Base-by-base conservation (phyloP, 805 yeast genomes). In the Wickerhamomyces chaumierensis region DNA sequence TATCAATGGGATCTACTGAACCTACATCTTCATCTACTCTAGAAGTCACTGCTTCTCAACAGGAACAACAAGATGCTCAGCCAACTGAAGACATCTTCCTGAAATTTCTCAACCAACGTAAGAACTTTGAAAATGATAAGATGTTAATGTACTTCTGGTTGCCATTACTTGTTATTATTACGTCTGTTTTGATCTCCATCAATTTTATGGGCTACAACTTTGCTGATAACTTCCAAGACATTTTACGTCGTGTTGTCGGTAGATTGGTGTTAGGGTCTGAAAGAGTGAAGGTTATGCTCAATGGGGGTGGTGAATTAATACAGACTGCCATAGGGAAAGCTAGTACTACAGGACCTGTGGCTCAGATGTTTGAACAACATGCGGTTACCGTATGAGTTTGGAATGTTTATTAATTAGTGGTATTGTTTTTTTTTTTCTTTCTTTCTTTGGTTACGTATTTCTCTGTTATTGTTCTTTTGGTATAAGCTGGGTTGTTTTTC, bases 81-180 rank as follows among this genome's bases (percentile, higher is more conserved):
- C 18, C 17, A 5, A 31, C 43, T n/a, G 69, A 63, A 36, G 58
- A 56, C 20, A 52, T 56, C 34, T 57, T 62, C 35, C 58, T 58
- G 48, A 52, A 55, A 43, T 62, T 63, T 45, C 63, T 63, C 51
- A 63, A 60, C 44, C 66, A 66, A 43, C 65, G 65, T 42, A 65
- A 63, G 48, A 67, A 65, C 37, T 62, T 72, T 41, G 62, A 61
- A 48, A 81, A 85, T 51, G 96, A 88, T 59, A 80, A 75, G 52
- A 81, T 86, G 84, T 66, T 88, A 45, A 62, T 85, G 43, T 84
- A 88, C 56, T 87, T 88, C 69, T 88, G 96, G 96, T 61, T 87
- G 41, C 96, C 96, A 13, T 69, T 83, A 31, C 61, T 85, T 38
- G 48, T 79, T 17, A 55, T 83, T 25, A 58, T 78, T 15, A 61